Conservation (phyloP, 495 filamentous ascomycete species). For the Cryomyces antarcticus region DNA sequence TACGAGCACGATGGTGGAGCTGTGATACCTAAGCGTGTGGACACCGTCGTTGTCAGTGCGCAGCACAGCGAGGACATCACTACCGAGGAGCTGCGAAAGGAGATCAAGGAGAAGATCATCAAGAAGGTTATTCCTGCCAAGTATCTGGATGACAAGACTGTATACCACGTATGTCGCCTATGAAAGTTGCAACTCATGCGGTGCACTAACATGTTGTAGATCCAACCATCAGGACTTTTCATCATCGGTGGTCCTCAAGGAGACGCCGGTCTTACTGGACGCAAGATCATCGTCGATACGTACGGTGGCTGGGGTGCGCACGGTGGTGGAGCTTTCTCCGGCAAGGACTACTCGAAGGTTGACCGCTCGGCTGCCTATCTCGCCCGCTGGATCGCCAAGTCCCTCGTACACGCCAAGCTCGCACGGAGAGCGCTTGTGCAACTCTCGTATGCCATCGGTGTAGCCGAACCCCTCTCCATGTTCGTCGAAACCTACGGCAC, state of each 20-base stretch:
- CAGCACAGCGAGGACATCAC: conserved; percentile 81
- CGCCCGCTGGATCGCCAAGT: conserved; percentile 97
- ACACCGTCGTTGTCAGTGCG: conserved; percentile 91
- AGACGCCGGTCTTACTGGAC: conserved; percentile 94
- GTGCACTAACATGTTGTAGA: conserved; percentile 26
- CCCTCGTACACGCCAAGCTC: conserved; percentile 70
- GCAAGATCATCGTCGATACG: conserved; percentile 99
- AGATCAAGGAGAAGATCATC: conserved; percentile 95
- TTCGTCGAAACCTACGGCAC: conserved; percentile 78
- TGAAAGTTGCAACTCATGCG: background rate
- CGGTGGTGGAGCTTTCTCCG: conserved; percentile 99
- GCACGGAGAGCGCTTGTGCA: conserved; percentile 85
- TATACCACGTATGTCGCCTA: conserved; percentile 57
- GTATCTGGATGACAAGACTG: conserved; percentile 76
- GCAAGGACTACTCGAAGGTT: conserved; percentile 99
- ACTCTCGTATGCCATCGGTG: conserved; percentile 97
- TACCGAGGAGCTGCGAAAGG: conserved; percentile 81
- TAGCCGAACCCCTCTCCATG: conserved; percentile 83
- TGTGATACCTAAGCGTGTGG: conserved; percentile 76
- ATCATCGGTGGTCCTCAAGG: conserved; percentile 98
- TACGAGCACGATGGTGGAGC: conserved; percentile 92
- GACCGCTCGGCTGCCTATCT: conserved; percentile 96
- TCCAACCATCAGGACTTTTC: conserved; percentile 96
- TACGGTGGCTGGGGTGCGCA: conserved; percentile 99
- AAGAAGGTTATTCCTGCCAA: conserved; percentile 78